Evolutionary conservation across 164 flowering plant genomes (phyloP), one percentile per base, ranked within the genome.

Genomic region (Protea cynaroides): DNA sequence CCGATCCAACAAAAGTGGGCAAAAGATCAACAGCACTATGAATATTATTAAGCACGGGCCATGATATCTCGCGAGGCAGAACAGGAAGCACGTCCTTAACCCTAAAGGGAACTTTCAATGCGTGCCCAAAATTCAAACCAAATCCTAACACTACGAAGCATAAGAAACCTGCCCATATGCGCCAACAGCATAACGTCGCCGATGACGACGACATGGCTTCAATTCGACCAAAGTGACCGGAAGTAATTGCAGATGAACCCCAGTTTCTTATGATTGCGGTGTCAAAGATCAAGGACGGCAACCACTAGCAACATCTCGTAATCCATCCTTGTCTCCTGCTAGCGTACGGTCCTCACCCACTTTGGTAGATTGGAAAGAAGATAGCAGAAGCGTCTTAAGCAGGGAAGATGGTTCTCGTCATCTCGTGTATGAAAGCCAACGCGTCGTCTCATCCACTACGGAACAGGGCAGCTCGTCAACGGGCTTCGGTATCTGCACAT

Each of bases 1-100:
- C 85, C 8, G 97, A 81, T 2, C 96, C 99, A 18, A 95, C 87
- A 65, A 76, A 95, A 47, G 74, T 58, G 17, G 99, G 99, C 75
- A 92, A 52, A 74, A 95, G 77, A 78, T 91, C 97, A 55, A 89
- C 89, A 18, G 97, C 94, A 49, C 84, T 83, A 77, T 89, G 96
- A 19, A 95, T 40, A 61, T 69, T 88, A 67, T 94, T 94, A 49
- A 91, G 78, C 22, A 92, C 89, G 8, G 97, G 97, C 99, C 99
- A 95, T 7, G 97, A 92, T 7, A 95, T 63, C 76, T 86, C 84
- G 18, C 77, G 87, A 5, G 99, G 99, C 19, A 95, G 78, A 63
- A 86, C 87, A 3, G 99, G 97, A 23, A 95, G 86, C 18, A 95
- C 84, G 66, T 95, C 99, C 0, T 85, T 86, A 21, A 74, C 74